Conservation (phyloP, 1,139 yeast genomes). For the Debaryomyces robertsiae region DNA sequence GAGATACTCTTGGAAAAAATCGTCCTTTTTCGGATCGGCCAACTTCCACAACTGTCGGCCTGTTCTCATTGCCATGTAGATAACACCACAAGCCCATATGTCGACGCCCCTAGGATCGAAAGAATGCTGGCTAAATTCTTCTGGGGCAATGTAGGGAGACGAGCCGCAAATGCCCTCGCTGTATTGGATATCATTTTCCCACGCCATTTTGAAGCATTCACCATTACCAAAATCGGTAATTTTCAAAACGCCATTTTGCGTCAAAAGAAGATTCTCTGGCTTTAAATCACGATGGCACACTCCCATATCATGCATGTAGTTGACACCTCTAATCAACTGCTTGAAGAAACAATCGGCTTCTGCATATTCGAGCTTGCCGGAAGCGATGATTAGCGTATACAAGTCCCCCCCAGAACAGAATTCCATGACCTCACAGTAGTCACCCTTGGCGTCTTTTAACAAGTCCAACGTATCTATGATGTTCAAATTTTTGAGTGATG, state of each 20-base stretch:
- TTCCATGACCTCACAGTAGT: conserved; percentile 96
- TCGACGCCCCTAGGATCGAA: conserved; percentile 93
- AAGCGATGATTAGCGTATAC: conserved; percentile 79
- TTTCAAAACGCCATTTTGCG: conserved; percentile 78
- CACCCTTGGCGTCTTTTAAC: conserved; percentile 87
- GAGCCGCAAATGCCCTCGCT: conserved; percentile 87
- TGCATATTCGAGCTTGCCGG: conserved; percentile 78
- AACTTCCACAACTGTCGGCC: conserved; percentile 92
- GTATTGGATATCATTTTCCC: conserved; percentile 86
- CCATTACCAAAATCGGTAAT: conserved; percentile 96
- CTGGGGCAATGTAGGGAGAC: conserved; percentile 95
- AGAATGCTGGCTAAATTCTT: conserved; percentile 72
- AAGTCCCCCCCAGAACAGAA: conserved; percentile 95
- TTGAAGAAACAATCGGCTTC: conserved; percentile 97
- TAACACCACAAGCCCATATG: conserved; percentile 96
- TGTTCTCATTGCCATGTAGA: conserved; percentile 97
- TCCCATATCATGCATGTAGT: conserved; percentile 96
- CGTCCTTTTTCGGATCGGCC: conserved; percentile 76
- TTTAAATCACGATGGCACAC: conserved; percentile 94
- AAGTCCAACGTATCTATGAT: conserved; percentile 86
- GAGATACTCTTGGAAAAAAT: conserved; percentile 72
- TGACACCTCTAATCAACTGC: conserved; percentile 87
- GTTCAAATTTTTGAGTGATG: conserved; percentile 48
- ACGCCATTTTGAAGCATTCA: conserved; percentile 94
- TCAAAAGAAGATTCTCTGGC: conserved; percentile 86